phyloP scores from a whole-genome alignment of 176 grass and related monocot genomes.

The Lolium rigidum region DNA sequence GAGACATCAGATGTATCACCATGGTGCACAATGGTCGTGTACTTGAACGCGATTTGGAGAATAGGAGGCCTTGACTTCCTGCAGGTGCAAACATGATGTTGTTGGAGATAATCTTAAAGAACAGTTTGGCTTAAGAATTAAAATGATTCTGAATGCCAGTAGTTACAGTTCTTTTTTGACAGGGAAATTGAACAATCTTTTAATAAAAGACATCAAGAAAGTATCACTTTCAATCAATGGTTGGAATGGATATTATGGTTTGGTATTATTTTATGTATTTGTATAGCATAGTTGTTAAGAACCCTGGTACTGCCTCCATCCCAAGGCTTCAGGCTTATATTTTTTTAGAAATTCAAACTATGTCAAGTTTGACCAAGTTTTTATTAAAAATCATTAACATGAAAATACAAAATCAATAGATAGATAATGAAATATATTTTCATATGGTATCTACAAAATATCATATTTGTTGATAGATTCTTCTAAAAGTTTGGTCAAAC shows the following conservation, averaged over 20 bases:
- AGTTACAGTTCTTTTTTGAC: not conserved
- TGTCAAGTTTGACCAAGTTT: no score
- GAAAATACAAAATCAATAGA: no score
- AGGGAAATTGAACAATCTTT: not conserved
- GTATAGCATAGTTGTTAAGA: conserved; percentile 20
- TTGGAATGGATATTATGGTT: conserved; percentile 17
- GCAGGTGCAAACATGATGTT: conserved; percentile 5
- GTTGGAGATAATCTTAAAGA: conserved; percentile 29
- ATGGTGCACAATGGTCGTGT: conserved; percentile 68
- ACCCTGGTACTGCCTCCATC: not conserved
- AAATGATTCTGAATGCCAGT: not conserved
- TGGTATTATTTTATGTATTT: conserved; percentile 27
- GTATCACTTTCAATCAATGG: conserved; percentile 8
- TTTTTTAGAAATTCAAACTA: no score
- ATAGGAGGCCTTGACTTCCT: conserved; percentile 71
- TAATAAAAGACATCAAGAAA: conserved; percentile 3
- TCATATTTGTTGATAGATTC: no score
- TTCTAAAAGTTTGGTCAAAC: no score
- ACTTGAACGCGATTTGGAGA: conserved; percentile 93
- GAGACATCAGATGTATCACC: conserved; percentile 49
- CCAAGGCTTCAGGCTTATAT: no score
- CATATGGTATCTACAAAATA: no score
- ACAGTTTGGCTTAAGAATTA: conserved; percentile 22
- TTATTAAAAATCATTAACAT: no score
- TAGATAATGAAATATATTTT: no score